A percentile compares a stretch with the other conserved stretches of the same genome.
Evolutionary conservation across 2,329 filamentous ascomycete genomes (phyloP).

Genomic region (Epichloe festucae): DNA sequence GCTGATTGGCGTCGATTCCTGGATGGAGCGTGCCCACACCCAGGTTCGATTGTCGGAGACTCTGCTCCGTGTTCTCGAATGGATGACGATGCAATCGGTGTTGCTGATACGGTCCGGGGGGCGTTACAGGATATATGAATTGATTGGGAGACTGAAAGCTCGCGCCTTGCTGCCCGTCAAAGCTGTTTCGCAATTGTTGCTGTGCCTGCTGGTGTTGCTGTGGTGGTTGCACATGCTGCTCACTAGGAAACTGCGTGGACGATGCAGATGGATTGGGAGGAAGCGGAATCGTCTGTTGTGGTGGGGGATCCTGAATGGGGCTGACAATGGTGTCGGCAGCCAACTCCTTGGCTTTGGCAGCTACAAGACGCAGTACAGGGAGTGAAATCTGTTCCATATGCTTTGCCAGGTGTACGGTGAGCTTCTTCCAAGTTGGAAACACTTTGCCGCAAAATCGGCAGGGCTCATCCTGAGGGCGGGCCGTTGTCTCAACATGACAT

Average conservation of each 20-base stretch:
- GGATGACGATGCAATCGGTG: slow-evolving; percentile 15
- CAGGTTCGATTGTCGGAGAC: slow-evolving; percentile 14
- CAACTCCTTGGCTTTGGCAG: slow-evolving; percentile 31
- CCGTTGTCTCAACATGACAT: slow-evolving; percentile 59
- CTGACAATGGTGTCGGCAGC: slow-evolving; percentile 53
- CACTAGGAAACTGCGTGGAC: slow-evolving; percentile 11
- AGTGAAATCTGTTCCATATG: slow-evolving; percentile 90
- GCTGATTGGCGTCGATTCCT: slow-evolving; percentile 11
- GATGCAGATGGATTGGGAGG: slow-evolving; percentile 11
- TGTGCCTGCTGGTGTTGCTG: slow-evolving; percentile 9
- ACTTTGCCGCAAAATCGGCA: slow-evolving; percentile 78
- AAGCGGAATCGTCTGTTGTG: slow-evolving; percentile 20
- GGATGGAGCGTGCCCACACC: slow-evolving; percentile 15
- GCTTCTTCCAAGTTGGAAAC: slow-evolving; percentile 79
- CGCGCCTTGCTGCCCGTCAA: slow-evolving; percentile 1
- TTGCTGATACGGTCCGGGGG: slow-evolving; percentile 14
- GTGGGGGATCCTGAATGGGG: slow-evolving; percentile 47
- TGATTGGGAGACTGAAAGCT: slow-evolving; percentile 10
- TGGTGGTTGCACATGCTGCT: slow-evolving; percentile 6
- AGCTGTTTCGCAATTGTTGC: neutral
- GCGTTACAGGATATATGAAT: slow-evolving; percentile 16
- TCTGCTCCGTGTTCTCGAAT: slow-evolving; percentile 16
- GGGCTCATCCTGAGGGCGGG: slow-evolving; percentile 58
- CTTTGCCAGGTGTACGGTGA: slow-evolving; percentile 84
- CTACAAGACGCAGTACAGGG: slow-evolving; percentile 55